Evolutionary conservation across 495 filamentous ascomycete species (phyloP), one percentile per base, ranked within the genome.

Genomic region (Podospora bellae-mahoneyi): DNA sequence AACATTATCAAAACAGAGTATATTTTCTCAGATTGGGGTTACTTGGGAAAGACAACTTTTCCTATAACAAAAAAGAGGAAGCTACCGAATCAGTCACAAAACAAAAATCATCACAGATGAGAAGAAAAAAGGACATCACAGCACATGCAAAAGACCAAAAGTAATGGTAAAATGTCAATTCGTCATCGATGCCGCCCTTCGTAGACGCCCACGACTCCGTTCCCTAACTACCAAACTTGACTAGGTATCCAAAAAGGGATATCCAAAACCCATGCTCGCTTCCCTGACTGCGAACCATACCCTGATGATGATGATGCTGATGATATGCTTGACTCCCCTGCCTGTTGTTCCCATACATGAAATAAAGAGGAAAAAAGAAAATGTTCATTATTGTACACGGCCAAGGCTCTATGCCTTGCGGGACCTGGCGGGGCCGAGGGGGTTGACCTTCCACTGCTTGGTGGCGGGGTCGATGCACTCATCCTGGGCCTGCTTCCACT

Each of bases 401-500:
- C 3, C 30, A 18, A 62, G 32, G 18, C 30, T 67, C 66, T 59
- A 73, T 3, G 54, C 71, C 70, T 69, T 75, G 64, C 57, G 67
- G 32, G 59, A 19, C 66, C 54, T 27, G 48, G 66, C 61, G 1
- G 55, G 26, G 5, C 53, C 67, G n/a, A 75, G 48, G 7, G 74
- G 74, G 23, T 64, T 69, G 32, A 60, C 30, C 61, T 53, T 57
- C 74, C 73, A 76, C 71, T 76, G 74, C 73, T 75, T 73, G 16
- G 73, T 75, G 20, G 69, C 60, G 5, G 74, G 72, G 69, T 82
- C 77, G 6, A 82, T 66, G 30, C 68, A 71, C 62, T 74, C 71
- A 57, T 30, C 64, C 73, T 79, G 65, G 6, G 80, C 80, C 9
- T 67, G 68, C 60, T 66, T 39, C 80, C 80, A 82, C 67, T 80